Base-by-base conservation (phyloP, 306 rosid species). In the Inga oerstediana region DNA sequence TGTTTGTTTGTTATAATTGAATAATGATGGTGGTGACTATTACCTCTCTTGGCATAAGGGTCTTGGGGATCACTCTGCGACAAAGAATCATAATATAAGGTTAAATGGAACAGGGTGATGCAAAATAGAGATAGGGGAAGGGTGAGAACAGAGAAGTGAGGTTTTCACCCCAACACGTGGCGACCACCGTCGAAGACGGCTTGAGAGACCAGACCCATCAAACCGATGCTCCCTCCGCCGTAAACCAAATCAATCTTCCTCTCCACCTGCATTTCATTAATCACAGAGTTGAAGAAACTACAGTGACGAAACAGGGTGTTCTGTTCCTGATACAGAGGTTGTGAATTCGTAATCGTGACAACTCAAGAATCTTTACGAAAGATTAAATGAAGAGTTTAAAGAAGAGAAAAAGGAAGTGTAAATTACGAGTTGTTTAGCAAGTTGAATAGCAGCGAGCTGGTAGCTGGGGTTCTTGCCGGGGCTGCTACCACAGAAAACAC, bases 201-300 rank as follows among this genome's bases (percentile, higher is more conserved):
- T 80, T 93, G 93, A 1, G 97, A 91, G 56, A 93, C 87, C 2
- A 84, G 77, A 44, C 97, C 97, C 97, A 93, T 93, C 80, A 93
- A 83, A 0, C 97, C 97, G 45, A 93, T 88, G 88, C 97, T 93
- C 56, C 97, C 97, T 75, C 95, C 97, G 82, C 97, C 97, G 49
- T 93, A 93, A 46, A 93, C 97, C 84, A 91, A 83, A 89, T 93
- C 95, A 77, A 93, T 93, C 75, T 83, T 90, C 77, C 91, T 83
- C 76, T 90, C 91, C 13, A 92, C 96, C 96, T 90, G 90, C 74
- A 68, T 37, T 56, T 2, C 14, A 74, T 32, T 15, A 64, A 64
- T 32, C 43, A 32, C 43, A 27, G 8, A 4, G 41, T 64, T 64
- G 4, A 30, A 2, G 72, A 43, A 11, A 10, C 19, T 68, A 3